These are phyloP conservation scores for Mycena olivaceomarginata DNA, from an alignment of 768 basidiomycete genomes.

Conservation along the genomic window DNA sequence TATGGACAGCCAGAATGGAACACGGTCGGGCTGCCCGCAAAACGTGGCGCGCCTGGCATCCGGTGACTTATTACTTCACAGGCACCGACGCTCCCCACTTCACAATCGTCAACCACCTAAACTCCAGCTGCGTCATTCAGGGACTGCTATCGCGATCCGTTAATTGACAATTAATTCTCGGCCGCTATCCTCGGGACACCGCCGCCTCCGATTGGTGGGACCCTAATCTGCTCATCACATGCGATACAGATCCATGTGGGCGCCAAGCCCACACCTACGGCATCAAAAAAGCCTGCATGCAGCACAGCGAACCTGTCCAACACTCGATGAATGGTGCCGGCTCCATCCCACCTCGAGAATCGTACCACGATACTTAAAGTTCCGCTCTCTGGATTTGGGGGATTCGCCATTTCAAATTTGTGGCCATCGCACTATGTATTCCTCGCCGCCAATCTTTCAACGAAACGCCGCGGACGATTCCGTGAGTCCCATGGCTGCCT, in stretches of 20 bases:
- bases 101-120: not conserved
- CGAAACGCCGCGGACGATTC: not conserved
- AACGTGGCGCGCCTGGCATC: not conserved
- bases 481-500: not conserved
- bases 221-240: constrained; percentile 14
- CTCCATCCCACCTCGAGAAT: not conserved
- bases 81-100: not conserved
- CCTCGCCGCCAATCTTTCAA: not conserved
- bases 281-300: not conserved
- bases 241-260: not conserved
- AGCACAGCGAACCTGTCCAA: constrained; percentile 23
- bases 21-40: not conserved
- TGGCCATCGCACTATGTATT: not conserved
- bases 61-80: not conserved
- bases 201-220: constrained; percentile 31
- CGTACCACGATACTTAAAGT: not conserved
- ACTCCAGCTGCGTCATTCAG: not conserved
- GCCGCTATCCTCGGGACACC: constrained; percentile 22
- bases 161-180: constrained; percentile 19
- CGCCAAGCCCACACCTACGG: too few relatives aligned
- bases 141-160: not conserved
- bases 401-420: not conserved
- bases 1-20: constrained; percentile 5
- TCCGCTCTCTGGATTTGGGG: not conserved
- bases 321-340: not conserved